phyloP scores from a whole-genome alignment of 345 rosid species.

The Trapa incisa region DNA sequence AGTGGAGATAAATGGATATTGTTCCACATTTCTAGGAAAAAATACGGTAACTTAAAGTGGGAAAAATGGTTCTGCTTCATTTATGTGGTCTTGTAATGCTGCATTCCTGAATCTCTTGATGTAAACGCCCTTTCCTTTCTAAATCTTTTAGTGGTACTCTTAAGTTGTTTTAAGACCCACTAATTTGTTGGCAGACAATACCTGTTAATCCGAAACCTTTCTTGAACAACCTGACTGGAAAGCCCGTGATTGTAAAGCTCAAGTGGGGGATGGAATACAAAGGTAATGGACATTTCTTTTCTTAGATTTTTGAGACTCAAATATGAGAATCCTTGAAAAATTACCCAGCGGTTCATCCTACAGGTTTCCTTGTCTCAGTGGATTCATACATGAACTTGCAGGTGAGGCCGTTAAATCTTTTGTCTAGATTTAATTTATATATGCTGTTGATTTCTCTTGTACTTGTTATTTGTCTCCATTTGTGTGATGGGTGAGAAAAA shows the following conservation, averaged over 20 bases:
- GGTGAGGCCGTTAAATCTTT: constrained; percentile 21
- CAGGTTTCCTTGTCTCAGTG: constrained; percentile 88
- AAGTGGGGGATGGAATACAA: constrained; percentile 97
- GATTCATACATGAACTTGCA: constrained; percentile 98
- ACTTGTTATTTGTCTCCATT: not conserved
- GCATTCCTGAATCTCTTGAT: not conserved
- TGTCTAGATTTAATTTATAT: not conserved
- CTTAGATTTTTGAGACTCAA: not conserved
- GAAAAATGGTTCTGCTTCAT: not conserved
- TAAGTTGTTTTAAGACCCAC: not conserved
- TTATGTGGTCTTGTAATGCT: not conserved
- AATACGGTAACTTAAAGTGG: not conserved
- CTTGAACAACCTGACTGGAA: constrained; percentile 84
- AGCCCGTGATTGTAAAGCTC: constrained; percentile 72
- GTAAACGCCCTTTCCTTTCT: not conserved
- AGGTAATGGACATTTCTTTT: constrained; percentile 20
- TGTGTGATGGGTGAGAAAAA: not conserved
- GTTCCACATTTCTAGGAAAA: not conserved
- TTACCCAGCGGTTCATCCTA: constrained; percentile 1
- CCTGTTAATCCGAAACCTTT: constrained; percentile 86
- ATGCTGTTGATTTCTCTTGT: not conserved
- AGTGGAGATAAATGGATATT: not conserved
- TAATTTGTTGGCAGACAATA: constrained; percentile 38
- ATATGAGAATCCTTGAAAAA: not conserved
- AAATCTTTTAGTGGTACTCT: not conserved